These are phyloP conservation scores for Candida coquimbonensis DNA, from an alignment of 805 yeast genomes.

Conservation along the genomic window DNA sequence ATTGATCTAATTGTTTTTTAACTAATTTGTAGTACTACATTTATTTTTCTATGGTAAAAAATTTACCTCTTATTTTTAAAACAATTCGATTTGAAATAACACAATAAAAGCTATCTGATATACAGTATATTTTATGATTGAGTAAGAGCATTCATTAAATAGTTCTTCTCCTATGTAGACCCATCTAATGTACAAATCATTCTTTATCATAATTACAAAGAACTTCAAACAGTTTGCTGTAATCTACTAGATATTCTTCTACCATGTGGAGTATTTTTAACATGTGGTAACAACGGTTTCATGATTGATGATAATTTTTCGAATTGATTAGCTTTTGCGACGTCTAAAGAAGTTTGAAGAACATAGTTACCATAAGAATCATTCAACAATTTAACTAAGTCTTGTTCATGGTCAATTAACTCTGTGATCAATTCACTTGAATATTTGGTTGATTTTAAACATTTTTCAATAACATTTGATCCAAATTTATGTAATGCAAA, in stretches of 20 bases:
- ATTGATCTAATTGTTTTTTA: no score
- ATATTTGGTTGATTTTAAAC: conserved; percentile 46
- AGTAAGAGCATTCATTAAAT: neutral
- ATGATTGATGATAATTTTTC: conserved; percentile 48
- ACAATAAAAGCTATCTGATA: no score
- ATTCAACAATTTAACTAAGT: conserved; percentile 50
- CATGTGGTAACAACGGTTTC: conserved; percentile 69
- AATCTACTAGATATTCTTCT: conserved; percentile 77
- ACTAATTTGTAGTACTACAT: no score
- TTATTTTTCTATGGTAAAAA: neutral
- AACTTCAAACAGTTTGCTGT: conserved; percentile 14
- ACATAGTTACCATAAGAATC: conserved; percentile 96
- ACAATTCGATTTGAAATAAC: no score
- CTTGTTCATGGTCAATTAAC: conserved; percentile 31
- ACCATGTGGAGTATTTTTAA: conserved; percentile 93
- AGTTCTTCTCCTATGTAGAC: neutral
- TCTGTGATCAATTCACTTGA: conserved; percentile 45
- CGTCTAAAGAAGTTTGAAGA: conserved; percentile 83
- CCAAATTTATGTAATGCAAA: conserved; percentile 86
- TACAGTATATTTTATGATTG: neutral
- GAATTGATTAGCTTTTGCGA: conserved; percentile 40
- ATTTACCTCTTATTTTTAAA: neutral
- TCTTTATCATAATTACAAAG: neutral
- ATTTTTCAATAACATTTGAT: conserved; percentile 89
- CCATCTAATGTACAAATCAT: conserved; percentile 4